These are phyloP conservation scores for Neurospora sp. DNA, from an alignment of 495 filamentous ascomycete genomes.

Conservation along the genomic window DNA sequence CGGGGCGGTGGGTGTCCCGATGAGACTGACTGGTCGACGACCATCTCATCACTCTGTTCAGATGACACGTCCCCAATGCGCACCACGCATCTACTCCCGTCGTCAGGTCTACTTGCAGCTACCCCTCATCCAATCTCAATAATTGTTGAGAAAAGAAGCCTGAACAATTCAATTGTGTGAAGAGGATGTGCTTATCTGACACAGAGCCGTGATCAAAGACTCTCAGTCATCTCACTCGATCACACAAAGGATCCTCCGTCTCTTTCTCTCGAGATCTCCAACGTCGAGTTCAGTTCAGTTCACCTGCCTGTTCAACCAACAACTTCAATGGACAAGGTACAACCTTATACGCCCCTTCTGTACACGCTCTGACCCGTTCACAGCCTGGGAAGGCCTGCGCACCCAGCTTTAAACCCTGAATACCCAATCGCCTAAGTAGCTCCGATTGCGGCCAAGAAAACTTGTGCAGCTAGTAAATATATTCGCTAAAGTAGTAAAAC, in stretches of 20 bases:
- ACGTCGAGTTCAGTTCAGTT: not conserved
- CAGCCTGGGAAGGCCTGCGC: not conserved
- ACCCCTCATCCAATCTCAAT: not conserved
- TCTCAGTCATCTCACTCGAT: not conserved
- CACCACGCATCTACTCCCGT: not conserved
- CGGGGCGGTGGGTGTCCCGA: not conserved
- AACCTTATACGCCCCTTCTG: not conserved
- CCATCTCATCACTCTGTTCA: not conserved
- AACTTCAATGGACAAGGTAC: not conserved
- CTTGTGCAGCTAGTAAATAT: not conserved
- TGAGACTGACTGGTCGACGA: not conserved
- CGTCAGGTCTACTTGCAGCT: not conserved
- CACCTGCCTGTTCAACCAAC: not conserved
- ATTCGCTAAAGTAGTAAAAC: too few species aligned
- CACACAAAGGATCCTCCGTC: not conserved
- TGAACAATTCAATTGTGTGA: not conserved
- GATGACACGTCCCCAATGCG: not conserved
- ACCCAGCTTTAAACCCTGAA: not conserved
- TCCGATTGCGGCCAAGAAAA: not conserved
- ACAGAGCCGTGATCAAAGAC: not conserved
- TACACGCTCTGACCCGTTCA: not conserved
- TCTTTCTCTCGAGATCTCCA: not conserved
- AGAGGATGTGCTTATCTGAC: not conserved
- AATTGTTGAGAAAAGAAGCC: not conserved
- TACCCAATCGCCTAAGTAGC: not conserved